Evolutionary conservation across 2,329 filamentous ascomycete species (phyloP).

Genomic region (Clarireedia hainanense): DNA sequence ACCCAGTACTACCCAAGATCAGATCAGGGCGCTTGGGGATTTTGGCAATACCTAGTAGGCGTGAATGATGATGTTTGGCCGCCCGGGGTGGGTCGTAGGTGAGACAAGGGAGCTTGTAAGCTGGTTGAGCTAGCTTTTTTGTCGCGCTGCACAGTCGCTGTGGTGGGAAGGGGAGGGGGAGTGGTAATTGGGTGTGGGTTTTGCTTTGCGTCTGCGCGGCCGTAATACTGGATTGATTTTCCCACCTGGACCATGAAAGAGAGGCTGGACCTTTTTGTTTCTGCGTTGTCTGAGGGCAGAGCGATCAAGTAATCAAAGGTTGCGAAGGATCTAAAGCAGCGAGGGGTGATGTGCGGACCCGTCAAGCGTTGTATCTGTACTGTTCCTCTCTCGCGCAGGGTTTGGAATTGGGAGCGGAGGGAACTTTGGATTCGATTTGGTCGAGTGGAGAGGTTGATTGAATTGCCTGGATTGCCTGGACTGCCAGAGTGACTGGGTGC

Average conservation of each 20-base stretch:
- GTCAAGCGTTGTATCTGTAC: neutral
- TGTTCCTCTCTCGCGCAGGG: neutral
- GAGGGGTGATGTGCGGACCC: neutral
- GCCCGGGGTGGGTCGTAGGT: slow-evolving; percentile 3
- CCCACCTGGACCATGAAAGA: neutral
- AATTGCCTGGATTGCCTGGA: no score
- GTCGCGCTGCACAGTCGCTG: no score
- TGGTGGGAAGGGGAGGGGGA: neutral
- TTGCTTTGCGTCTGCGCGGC: neutral
- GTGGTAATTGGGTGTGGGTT: neutral
- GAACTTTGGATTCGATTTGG: neutral
- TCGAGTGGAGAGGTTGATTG: no score
- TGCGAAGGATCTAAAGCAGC: slow-evolving; percentile 5
- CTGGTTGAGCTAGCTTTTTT: no score
- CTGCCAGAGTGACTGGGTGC: no score
- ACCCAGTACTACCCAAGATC: slow-evolving; percentile 4
- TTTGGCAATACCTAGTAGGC: slow-evolving; percentile 1
- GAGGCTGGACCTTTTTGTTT: neutral
- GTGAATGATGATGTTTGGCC: slow-evolving; percentile 8
- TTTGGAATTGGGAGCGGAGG: neutral
- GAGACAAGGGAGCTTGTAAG: neutral
- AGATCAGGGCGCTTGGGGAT: slow-evolving; percentile 10
- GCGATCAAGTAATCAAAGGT: neutral
- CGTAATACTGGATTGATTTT: neutral
- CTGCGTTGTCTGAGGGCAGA: neutral